Percentiles rank a stretch among this genome's conserved stretches.
phyloP scores from a whole-genome alignment of 176 grass and related monocot species.

The Thinopyrum elongatum region DNA sequence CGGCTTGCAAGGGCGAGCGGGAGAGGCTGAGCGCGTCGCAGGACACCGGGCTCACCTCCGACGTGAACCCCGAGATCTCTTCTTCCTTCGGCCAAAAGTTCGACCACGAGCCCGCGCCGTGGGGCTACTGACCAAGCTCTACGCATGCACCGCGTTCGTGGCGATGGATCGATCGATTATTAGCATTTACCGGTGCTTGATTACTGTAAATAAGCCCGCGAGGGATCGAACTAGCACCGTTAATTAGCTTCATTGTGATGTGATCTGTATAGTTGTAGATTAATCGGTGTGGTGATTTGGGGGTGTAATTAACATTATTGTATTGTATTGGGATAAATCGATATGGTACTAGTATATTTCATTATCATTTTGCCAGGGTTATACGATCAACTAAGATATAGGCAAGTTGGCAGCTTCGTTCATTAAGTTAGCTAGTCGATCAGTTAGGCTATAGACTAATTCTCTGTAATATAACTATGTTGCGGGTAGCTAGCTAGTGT shows the following conservation, averaged over 20 bases:
- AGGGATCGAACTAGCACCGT: not conserved
- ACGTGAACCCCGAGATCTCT: conserved; percentile 63
- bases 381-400: not conserved
- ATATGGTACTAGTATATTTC: not conserved
- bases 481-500: not conserved
- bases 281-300: conserved; percentile 21
- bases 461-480: not conserved
- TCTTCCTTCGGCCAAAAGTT: conserved; percentile 50
- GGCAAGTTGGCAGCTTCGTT: not conserved
- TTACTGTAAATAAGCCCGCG: conserved; percentile 41
- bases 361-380: not conserved
- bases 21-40: conserved; percentile 44
- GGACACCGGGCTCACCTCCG: conserved; percentile 64
- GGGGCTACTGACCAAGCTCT: conserved; percentile 36
- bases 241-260: conserved; percentile 1
- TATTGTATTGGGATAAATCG: not conserved
- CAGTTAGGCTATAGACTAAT: conserved; percentile 13
- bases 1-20: conserved; percentile 22
- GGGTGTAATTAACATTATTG: conserved; percentile 33
- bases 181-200: not conserved
- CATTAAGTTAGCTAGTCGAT: not conserved
- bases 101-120: conserved; percentile 36
- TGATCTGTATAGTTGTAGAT: conserved; percentile 17
- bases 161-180: not conserved
- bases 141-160: not conserved